phyloP scores from a whole-genome alignment of 2,329 filamentous ascomycete genomes.

The Colletotrichum zoysiae region DNA sequence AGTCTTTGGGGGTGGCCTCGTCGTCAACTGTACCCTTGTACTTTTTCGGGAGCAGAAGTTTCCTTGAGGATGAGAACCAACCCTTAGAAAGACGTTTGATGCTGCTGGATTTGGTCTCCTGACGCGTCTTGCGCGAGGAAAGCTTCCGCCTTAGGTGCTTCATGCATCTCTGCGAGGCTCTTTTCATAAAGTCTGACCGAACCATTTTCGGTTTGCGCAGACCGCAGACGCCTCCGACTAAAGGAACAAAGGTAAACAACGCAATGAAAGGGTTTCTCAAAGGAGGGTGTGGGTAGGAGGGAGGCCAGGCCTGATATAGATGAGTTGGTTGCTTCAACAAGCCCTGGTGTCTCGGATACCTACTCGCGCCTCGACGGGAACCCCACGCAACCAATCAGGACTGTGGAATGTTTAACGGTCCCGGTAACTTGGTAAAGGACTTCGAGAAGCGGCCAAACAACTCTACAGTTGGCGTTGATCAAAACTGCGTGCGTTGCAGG shows the following conservation, averaged over 20 bases:
- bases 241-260: neutral
- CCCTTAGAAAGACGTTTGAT: neutral
- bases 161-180: constrained; percentile 13
- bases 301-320: constrained; percentile 27
- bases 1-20: neutral
- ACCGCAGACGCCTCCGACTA: neutral
- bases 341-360: constrained; percentile 30
- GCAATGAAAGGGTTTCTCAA: neutral
- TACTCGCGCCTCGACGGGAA: constrained; percentile 19
- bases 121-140: neutral
- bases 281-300: neutral
- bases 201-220: neutral
- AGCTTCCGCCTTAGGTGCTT: constrained; percentile 7
- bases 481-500: constrained; percentile 5
- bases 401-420: constrained; percentile 23
- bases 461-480: constrained; percentile 9
- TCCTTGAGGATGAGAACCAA: constrained; percentile 9
- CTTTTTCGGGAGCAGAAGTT: neutral
- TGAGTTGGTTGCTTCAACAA: constrained; percentile 23
- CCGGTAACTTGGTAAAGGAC: constrained; percentile 23
- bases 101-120: neutral
- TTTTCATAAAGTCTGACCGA: constrained; percentile 1
- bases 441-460: constrained; percentile 4
- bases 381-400: constrained; percentile 20
- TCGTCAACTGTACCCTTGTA: neutral